These are phyloP conservation scores for Candida succiphila DNA, from an alignment of 805 yeast genomes.

Conservation along the genomic window DNA sequence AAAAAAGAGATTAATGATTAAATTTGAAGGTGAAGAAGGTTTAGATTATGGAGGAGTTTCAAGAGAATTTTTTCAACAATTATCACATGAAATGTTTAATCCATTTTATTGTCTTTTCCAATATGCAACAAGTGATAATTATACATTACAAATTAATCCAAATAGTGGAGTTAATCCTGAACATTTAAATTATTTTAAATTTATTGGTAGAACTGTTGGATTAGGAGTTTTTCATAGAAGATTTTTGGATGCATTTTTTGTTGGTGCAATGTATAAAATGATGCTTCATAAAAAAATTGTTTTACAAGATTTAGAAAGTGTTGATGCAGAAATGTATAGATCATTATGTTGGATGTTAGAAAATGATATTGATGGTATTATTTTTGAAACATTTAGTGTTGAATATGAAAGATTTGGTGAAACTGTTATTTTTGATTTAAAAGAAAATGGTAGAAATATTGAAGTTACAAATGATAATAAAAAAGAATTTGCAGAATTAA, in stretches of 20 bases:
- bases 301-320: constrained; percentile 96
- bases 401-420: constrained; percentile 94
- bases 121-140: constrained; percentile 96
- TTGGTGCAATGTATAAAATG: constrained; percentile 97
- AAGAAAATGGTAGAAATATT: constrained; percentile 77
- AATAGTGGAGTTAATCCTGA: constrained; percentile 96
- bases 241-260: constrained; percentile 95
- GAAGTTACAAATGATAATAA: constrained; percentile 93
- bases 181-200: constrained; percentile 94
- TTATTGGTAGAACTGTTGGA: constrained; percentile 97
- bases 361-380: constrained; percentile 80
- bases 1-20: constrained; percentile 95
- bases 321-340: constrained; percentile 92
- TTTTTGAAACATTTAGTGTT: constrained; percentile 79
- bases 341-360: constrained; percentile 94
- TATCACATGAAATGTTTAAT: constrained; percentile 97
- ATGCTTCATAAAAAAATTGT: constrained; percentile 92
- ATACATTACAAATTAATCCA: constrained; percentile 95
- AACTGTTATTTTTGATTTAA: constrained; percentile 79
- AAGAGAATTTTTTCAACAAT: constrained; percentile 91
- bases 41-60: constrained; percentile 99
- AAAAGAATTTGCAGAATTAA: constrained; percentile 88
- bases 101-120: constrained; percentile 97
- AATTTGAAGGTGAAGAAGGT: constrained; percentile 99
- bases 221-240: constrained; percentile 97